These are phyloP conservation scores for Exserohilum rostratum DNA, from an alignment of 2,329 filamentous ascomycete genomes.

Conservation along the genomic window DNA sequence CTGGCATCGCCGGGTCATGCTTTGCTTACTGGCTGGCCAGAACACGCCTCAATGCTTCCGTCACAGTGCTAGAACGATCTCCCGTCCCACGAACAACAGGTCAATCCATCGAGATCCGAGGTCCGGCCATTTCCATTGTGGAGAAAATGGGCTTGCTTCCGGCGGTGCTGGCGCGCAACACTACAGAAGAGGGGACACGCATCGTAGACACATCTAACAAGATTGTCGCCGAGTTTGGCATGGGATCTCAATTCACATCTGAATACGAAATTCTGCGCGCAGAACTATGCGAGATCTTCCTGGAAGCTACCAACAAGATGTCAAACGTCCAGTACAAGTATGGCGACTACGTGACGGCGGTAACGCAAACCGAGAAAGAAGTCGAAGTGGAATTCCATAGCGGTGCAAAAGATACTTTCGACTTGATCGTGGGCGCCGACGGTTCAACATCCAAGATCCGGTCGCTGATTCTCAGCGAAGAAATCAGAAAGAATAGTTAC, in stretches of 20 bases:
- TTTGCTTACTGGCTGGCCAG: slow-evolving; percentile 45
- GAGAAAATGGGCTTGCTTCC: slow-evolving; percentile 49
- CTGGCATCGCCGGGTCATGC: slow-evolving; percentile 48
- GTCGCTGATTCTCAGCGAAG: slow-evolving; percentile 31
- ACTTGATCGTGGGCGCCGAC: slow-evolving; percentile 40
- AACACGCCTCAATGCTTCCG: slow-evolving; percentile 36
- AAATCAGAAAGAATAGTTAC: slow-evolving; percentile 23
- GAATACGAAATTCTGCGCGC: slow-evolving; percentile 44
- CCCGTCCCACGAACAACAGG: slow-evolving; percentile 49
- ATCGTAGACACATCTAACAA: slow-evolving; percentile 40
- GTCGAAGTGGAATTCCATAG: slow-evolving; percentile 33
- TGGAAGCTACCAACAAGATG: slow-evolving; percentile 18
- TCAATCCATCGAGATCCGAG: slow-evolving; percentile 55
- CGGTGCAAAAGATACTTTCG: slow-evolving; percentile 29
- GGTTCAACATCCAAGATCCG: slow-evolving; percentile 34
- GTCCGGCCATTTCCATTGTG: slow-evolving; percentile 50
- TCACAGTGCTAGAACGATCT: slow-evolving; percentile 55
- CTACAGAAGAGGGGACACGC: slow-evolving; percentile 50
- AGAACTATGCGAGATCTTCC: slow-evolving; percentile 44
- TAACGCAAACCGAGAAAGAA: slow-evolving; percentile 27
- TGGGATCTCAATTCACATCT: slow-evolving; percentile 31
- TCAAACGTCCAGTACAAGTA: slow-evolving; percentile 14
- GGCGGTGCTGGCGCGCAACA: slow-evolving; percentile 43
- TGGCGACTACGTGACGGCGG: slow-evolving; percentile 17
- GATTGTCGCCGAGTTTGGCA: slow-evolving; percentile 28